These are phyloP conservation scores for Cladophialophora exuberans DNA, from an alignment of 2,329 filamentous ascomycete genomes.

Conservation along the genomic window DNA sequence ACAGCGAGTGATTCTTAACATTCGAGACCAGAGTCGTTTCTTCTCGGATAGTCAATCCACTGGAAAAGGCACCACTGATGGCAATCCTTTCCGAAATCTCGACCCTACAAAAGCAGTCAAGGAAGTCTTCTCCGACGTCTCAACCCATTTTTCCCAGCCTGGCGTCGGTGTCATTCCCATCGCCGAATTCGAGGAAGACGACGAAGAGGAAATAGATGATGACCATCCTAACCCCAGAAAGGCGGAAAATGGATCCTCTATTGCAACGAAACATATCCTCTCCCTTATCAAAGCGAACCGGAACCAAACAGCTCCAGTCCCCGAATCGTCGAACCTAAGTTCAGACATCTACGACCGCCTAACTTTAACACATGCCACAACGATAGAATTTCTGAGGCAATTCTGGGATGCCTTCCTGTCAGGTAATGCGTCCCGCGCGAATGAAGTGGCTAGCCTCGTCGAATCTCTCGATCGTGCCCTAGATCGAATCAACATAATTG, in stretches of 20 bases:
- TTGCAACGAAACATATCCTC: slow-evolving; percentile 60
- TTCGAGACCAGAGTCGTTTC: slow-evolving; percentile 84
- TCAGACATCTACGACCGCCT: slow-evolving; percentile 62
- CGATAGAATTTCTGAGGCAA: slow-evolving; percentile 92
- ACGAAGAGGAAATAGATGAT: slow-evolving; percentile 44
- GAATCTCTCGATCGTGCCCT: slow-evolving; percentile 79
- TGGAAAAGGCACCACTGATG: slow-evolving; percentile 44
- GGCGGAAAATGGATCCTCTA: slow-evolving; percentile 71
- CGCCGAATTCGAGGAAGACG: slow-evolving; percentile 26
- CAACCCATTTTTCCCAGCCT: slow-evolving; percentile 26
- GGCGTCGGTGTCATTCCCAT: slow-evolving; percentile 30
- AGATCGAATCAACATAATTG: slow-evolving; percentile 78
- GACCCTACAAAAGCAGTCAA: slow-evolving; percentile 31
- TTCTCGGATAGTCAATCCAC: slow-evolving; percentile 59
- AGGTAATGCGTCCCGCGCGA: slow-evolving; percentile 77
- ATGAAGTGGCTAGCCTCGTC: slow-evolving; percentile 78
- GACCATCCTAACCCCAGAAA: slow-evolving; percentile 48
- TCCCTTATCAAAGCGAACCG: slow-evolving; percentile 62
- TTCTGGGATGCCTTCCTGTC: slow-evolving; percentile 95
- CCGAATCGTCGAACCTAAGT: slow-evolving; percentile 52
- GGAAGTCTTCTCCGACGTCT: slow-evolving; percentile 25
- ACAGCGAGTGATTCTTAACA: slow-evolving; percentile 78
- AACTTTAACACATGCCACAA: slow-evolving; percentile 85
- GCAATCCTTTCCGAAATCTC: slow-evolving; percentile 27
- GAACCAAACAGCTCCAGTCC: slow-evolving; percentile 43